Evolutionary conservation across 345 rosid genomes (phyloP).

Genomic region (Citrus sp.): DNA sequence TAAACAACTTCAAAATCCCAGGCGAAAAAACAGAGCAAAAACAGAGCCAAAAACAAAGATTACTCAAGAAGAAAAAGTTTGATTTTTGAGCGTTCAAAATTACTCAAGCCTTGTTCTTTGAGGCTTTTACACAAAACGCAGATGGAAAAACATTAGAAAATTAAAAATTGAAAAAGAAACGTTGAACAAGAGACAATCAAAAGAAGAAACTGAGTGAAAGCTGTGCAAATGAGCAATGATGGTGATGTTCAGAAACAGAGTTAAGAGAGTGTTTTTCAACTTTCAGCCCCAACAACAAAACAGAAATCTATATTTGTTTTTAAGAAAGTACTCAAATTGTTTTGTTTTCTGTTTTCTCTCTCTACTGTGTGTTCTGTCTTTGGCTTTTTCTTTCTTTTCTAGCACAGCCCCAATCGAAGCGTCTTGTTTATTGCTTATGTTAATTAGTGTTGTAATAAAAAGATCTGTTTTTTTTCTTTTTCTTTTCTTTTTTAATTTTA

Average conservation of each 20-base stretch:
- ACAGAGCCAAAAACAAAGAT: constrained; percentile 13
- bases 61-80: not conserved
- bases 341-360: not conserved
- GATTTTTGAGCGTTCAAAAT: not conserved
- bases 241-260: constrained; percentile 32
- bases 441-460: not conserved
- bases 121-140: constrained; percentile 24
- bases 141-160: not conserved
- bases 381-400: constrained; percentile 21
- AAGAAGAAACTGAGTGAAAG: constrained; percentile 17
- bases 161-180: not conserved
- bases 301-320: constrained; percentile 12
- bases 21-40: constrained; percentile 8
- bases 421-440: constrained; percentile 1
- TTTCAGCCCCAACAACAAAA: constrained; percentile 17
- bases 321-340: not conserved
- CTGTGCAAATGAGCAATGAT: constrained; percentile 36
- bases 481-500: not conserved
- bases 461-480: not conserved
- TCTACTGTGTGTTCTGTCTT: constrained; percentile 24
- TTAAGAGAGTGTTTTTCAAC: constrained; percentile 9
- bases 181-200: not conserved
- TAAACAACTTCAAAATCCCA: constrained; percentile 15
- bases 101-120: not conserved
- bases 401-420: constrained; percentile 9